phyloP scores from a whole-genome alignment of 441 rosid species.

The Syzygium malaccense region DNA sequence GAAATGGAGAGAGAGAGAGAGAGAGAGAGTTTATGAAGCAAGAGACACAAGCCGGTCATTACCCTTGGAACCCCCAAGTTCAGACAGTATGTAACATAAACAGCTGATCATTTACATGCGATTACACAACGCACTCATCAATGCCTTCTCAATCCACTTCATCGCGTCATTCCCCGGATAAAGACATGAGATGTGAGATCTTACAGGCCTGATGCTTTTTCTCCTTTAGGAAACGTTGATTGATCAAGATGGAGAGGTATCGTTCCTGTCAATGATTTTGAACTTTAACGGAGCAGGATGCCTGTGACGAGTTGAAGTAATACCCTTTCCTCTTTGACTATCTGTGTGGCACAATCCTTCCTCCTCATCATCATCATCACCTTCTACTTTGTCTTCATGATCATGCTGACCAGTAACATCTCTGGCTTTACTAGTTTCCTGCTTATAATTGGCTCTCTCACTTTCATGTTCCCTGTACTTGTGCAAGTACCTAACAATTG shows the following conservation, averaged over 20 bases:
- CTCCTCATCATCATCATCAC: neutral
- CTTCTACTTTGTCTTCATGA: constrained; percentile 11
- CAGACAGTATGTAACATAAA: neutral
- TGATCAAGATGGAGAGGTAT: constrained; percentile 25
- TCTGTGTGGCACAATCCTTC: neutral
- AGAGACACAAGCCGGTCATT: neutral
- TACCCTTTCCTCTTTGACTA: neutral
- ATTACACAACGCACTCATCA: neutral
- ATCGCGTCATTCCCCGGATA: neutral
- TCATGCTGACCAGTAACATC: constrained; percentile 5
- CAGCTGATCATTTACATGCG: neutral
- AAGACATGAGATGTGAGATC: neutral
- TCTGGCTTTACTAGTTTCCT: constrained; percentile 21
- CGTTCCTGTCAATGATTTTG: constrained; percentile 40
- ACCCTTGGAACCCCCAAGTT: neutral
- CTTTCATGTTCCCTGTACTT: constrained; percentile 66
- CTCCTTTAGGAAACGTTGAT: neutral
- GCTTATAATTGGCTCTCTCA: constrained; percentile 21
- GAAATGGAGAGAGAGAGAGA: neutral
- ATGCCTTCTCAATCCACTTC: neutral
- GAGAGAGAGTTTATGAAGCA: neutral
- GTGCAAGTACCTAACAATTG: constrained; percentile 61
- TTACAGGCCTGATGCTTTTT: neutral
- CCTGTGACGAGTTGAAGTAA: neutral
- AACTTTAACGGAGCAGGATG: constrained; percentile 8